Conservation (phyloP, 2,329 filamentous ascomycete species). For the Trichoderma hamatum region DNA sequence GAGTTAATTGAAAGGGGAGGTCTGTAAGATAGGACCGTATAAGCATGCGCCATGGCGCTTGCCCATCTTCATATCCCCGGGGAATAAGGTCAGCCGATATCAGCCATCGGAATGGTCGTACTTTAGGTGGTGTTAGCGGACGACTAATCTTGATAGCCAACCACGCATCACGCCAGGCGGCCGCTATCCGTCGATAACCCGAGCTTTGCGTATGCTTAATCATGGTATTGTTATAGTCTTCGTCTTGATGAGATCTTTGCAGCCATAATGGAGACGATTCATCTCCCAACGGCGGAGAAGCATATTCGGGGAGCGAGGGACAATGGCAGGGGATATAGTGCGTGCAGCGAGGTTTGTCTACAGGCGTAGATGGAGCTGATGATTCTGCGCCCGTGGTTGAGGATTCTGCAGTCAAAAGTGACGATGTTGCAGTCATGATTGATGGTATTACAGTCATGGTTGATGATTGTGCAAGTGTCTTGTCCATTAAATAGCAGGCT, state of each 20-base stretch:
- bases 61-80: conserved; percentile 15
- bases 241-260: conserved; percentile 13
- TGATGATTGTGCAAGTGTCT: conserved; percentile 6
- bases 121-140: neutral
- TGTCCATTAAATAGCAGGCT: conserved; percentile 3
- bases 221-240: conserved; percentile 7
- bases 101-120: conserved; percentile 13
- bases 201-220: conserved; percentile 2
- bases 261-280: conserved; percentile 14
- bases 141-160: neutral
- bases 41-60: conserved; percentile 19
- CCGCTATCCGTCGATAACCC: conserved; percentile 3
- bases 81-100: conserved; percentile 13
- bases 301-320: conserved; percentile 18
- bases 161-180: conserved; percentile 3
- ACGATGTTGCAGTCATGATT: conserved; percentile 2
- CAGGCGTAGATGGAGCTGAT: conserved; percentile 6
- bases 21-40: conserved; percentile 7
- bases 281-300: conserved; percentile 10
- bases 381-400: conserved; percentile 5
- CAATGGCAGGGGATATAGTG: conserved; percentile 22
- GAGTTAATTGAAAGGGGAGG: neutral
- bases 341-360: conserved; percentile 16
- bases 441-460: neutral
- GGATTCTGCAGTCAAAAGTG: conserved; percentile 7